Percentiles rank a stretch among this genome's conserved stretches.
These are phyloP conservation scores for Gloeostereum incarnatum DNA, from an alignment of 768 basidiomycete species.

Conservation along the genomic window DNA sequence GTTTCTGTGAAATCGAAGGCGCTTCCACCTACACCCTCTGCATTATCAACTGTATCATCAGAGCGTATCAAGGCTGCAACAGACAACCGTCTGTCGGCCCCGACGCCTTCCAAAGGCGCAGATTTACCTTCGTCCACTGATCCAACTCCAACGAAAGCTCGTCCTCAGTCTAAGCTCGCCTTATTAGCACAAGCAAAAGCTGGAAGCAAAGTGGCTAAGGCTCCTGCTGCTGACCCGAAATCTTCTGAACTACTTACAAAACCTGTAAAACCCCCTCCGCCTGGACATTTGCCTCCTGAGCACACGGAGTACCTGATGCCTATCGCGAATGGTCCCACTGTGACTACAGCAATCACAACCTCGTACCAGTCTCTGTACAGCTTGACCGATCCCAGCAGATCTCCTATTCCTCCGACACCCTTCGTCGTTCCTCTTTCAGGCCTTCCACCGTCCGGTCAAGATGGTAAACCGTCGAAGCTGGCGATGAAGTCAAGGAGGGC, in stretches of 20 bases:
- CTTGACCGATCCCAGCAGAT: slow-evolving; percentile 42
- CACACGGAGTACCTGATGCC: slow-evolving; percentile 69
- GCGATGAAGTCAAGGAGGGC: slow-evolving; percentile 65
- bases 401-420: slow-evolving; percentile 28
- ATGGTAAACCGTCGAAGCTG: slow-evolving; percentile 57
- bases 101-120: slow-evolving; percentile 6
- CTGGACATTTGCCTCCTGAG: slow-evolving; percentile 28
- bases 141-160: slow-evolving; percentile 12
- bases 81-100: slow-evolving; percentile 9
- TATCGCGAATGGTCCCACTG: slow-evolving; percentile 76
- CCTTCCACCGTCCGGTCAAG: slow-evolving; percentile 13
- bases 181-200: slow-evolving; percentile 58
- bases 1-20: too few species aligned
- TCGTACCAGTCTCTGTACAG: slow-evolving; percentile 67
- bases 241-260: slow-evolving; percentile 10
- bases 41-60: slow-evolving; percentile 11
- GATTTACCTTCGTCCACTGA: not conserved
- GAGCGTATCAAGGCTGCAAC: slow-evolving; percentile 13
- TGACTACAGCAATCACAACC: slow-evolving; percentile 78
- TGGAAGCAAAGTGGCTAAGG: slow-evolving; percentile 20
- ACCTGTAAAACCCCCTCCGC: slow-evolving; percentile 14
- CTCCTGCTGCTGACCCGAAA: slow-evolving; percentile 1
- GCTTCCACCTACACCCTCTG: slow-evolving; percentile 15
- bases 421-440: slow-evolving; percentile 32
- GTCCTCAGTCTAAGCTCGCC: slow-evolving; percentile 63